These are phyloP conservation scores for Tetradesmus obliquus DNA, from an alignment of 139 green algal species.

Conservation along the genomic window DNA sequence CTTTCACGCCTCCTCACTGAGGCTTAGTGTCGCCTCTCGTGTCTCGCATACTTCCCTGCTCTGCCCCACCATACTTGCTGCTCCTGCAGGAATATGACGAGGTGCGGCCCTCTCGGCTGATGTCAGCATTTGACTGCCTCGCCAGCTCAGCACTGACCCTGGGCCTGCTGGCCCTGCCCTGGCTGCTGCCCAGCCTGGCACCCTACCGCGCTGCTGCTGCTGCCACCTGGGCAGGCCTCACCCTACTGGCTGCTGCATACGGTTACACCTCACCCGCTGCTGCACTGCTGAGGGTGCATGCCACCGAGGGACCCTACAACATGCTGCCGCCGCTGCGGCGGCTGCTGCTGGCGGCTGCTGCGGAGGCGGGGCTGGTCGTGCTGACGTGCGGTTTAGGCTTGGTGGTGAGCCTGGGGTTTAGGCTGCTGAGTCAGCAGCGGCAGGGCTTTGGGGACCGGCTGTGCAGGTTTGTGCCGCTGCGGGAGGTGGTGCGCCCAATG, in stretches of 20 bases:
- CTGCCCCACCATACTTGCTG: too few relatives aligned
- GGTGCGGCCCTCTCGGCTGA: neutral
- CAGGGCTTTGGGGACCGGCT: conserved; percentile 40
- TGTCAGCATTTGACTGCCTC: neutral
- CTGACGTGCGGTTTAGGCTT: neutral
- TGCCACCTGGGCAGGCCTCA: neutral
- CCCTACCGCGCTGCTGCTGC: neutral
- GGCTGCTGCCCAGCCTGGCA: neutral
- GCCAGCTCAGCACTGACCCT: neutral
- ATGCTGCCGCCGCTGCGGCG: neutral
- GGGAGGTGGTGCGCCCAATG: conserved; percentile 13
- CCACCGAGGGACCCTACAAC: neutral
- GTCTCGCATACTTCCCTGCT: neutral
- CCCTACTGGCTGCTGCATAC: neutral
- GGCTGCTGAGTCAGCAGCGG: conserved; percentile 22
- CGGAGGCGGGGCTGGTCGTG: neutral
- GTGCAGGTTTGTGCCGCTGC: conserved; percentile 6
- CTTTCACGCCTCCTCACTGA: too few relatives aligned
- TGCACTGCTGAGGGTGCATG: conserved; percentile 3
- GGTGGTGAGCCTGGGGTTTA: neutral
- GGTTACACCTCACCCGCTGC: neutral
- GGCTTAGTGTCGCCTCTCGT: neutral
- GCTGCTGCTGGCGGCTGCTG: neutral
- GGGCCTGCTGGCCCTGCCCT: neutral
- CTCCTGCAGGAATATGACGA: conserved; percentile 40